Base-by-base conservation (phyloP, 139 green algal genomes). In the Chlorokybus atmophyticus region DNA sequence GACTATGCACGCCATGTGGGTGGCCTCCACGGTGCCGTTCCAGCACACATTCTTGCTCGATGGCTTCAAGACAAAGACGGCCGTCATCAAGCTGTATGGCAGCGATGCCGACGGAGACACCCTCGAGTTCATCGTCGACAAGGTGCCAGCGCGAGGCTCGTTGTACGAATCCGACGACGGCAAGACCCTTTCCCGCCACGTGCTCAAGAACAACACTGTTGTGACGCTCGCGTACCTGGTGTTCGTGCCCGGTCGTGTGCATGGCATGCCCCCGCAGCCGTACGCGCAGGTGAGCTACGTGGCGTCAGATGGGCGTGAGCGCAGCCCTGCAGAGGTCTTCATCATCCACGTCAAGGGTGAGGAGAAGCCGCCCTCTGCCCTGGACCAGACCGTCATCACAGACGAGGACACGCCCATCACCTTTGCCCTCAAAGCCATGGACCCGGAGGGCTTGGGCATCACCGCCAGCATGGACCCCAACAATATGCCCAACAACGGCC, bases 341-440 rank as follows among this genome's bases (percentile, higher is more conserved):
- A 14, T 21, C 35, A 10, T 44, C 10, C 10, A 21, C 14, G 35
- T 44, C 10, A 14, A 21, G 10, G 35, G 35, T 10, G 14, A 10
- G 14, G 14, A 44, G 10, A 10, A 14, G 35, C 35, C 35, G 14
- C 35, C 35, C 35, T 21, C 14, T 21, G 35, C 14, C 10, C 10
- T 14, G 35, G 35, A 44, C 35, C 10, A 21, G 10, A 44, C 10
- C 10, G 35, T 44, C 10, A 21, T 14, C 10, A 44, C 35, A 14
- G 35, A 44, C 35, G 35, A 44, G 35, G 35, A 44, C 35, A 44
- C 35, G 35, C n/a, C n/a, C n/a, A n/a, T n/a, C n/a, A n/a, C n/a
- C n/a, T n/a, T n/a, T n/a, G n/a, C n/a, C n/a, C n/a, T n/a, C n/a
- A n/a, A n/a, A n/a, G n/a, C n/a, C n/a, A n/a, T n/a, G n/a, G n/a